A percentile compares a stretch with the other conserved stretches of the same genome.
These are phyloP conservation scores for Acacia pycnantha DNA, from an alignment of 331 rosid species.

Conservation along the genomic window DNA sequence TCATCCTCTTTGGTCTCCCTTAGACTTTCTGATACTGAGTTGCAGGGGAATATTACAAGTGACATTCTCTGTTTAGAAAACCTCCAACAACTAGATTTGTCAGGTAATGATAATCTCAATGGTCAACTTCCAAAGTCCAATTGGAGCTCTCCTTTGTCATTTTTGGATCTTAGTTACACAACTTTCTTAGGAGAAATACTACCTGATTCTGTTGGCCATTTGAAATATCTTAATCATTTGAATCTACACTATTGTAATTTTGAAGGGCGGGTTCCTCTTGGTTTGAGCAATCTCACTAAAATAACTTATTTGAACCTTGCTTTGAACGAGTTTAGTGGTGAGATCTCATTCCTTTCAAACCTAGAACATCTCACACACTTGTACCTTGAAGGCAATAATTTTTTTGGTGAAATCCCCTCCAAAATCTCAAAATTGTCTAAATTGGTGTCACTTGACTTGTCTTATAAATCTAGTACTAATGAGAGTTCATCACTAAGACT, in stretches of 20 bases:
- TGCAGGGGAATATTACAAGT: no score
- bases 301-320: background rate
- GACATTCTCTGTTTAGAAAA: background rate
- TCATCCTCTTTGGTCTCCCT: no score
- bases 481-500: no score
- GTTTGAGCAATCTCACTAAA: background rate
- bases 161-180: no score
- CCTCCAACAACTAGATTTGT: background rate
- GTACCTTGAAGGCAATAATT: fast-evolving
- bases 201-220: no score
- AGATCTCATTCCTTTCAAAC: background rate
- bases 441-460: background rate
- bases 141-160: background rate
- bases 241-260: fast-evolving
- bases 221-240: no score
- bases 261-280: background rate
- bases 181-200: no score
- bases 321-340: background rate
- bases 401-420: background rate
- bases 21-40: no score
- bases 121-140: background rate
- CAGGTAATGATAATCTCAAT: background rate
- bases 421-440: constrained; percentile 22
- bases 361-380: background rate
- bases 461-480: no score